Evolutionary conservation across 306 rosid species (phyloP).

Genomic region (Elaeagnus macrophylla): DNA sequence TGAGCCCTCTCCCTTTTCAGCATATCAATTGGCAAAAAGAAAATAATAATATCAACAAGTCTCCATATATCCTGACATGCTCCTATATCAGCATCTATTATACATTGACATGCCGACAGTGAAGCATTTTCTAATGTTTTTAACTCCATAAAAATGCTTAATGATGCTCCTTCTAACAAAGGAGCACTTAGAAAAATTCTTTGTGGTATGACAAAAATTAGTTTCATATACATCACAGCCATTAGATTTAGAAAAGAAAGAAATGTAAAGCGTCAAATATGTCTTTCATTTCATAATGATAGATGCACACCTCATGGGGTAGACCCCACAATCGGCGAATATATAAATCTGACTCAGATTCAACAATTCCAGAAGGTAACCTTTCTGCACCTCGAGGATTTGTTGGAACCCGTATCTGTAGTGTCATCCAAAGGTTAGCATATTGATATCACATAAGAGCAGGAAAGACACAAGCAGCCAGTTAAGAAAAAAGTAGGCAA

Average conservation of each 20-base stretch:
- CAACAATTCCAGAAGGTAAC: constrained; percentile 61
- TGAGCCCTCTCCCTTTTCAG: no score
- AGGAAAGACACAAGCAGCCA: constrained; percentile 1
- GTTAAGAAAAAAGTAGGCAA: constrained; percentile 2
- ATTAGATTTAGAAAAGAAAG: not conserved
- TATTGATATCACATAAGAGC: constrained; percentile 20
- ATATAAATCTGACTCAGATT: constrained; percentile 65
- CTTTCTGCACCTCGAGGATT: constrained; percentile 92
- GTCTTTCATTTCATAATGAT: not conserved
- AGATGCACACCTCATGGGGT: constrained; percentile 57
- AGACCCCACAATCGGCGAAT: constrained; percentile 72
- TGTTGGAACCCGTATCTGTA: constrained; percentile 83
- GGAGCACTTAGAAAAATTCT: no score
- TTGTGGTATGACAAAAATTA: no score
- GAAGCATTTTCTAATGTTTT: no score
- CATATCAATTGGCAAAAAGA: no score
- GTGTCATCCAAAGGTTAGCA: constrained; percentile 19
- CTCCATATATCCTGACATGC: no score
- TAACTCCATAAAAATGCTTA: no score
- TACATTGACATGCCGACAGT: no score
- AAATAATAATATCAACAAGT: no score
- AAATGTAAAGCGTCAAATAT: no score
- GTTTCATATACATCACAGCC: not conserved
- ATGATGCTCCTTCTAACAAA: no score
- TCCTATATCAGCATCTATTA: no score